phyloP scores from a whole-genome alignment of 2,329 filamentous ascomycete species.

The Diaporthe ampelina region DNA sequence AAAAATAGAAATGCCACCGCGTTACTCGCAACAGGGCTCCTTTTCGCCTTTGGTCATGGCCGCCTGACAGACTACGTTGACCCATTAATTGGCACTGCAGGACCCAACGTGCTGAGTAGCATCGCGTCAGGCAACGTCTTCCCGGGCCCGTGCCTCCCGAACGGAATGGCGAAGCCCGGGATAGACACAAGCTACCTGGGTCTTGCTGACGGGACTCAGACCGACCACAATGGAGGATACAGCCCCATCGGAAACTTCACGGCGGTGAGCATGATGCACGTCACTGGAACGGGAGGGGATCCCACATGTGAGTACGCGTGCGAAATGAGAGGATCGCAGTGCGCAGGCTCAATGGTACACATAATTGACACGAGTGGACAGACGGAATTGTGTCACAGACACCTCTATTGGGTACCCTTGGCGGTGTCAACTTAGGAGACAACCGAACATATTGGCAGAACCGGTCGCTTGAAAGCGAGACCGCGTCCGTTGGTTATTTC shows the following conservation, averaged over 20 bases:
- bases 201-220: slow-evolving; percentile 18
- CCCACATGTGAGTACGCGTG: slow-evolving; percentile 26
- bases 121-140: slow-evolving; percentile 33
- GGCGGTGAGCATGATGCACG: slow-evolving; percentile 36
- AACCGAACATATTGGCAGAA: slow-evolving; percentile 36
- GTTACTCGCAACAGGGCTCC: not conserved
- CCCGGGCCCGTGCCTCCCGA: slow-evolving; percentile 23
- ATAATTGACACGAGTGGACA: not conserved
- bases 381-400: slow-evolving; percentile 35
- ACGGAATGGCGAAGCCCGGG: slow-evolving; percentile 36
- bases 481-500: slow-evolving; percentile 31
- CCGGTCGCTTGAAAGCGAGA: slow-evolving; percentile 34
- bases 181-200: slow-evolving; percentile 35
- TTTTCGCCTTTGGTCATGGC: not conserved
- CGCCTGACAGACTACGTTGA: no score
- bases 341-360: not conserved
- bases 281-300: slow-evolving; percentile 34
- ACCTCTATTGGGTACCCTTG: slow-evolving; percentile 21
- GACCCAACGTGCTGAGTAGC: slow-evolving; percentile 15
- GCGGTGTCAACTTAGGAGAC: slow-evolving; percentile 25
- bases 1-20: not conserved
- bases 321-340: not conserved
- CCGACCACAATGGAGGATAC: slow-evolving; percentile 33
- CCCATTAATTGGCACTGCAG: slow-evolving; percentile 31
- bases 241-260: slow-evolving; percentile 37